Evolutionary conservation across 768 basidiomycete genomes (phyloP).

Genomic region (Hypsizygus marmoreus): DNA sequence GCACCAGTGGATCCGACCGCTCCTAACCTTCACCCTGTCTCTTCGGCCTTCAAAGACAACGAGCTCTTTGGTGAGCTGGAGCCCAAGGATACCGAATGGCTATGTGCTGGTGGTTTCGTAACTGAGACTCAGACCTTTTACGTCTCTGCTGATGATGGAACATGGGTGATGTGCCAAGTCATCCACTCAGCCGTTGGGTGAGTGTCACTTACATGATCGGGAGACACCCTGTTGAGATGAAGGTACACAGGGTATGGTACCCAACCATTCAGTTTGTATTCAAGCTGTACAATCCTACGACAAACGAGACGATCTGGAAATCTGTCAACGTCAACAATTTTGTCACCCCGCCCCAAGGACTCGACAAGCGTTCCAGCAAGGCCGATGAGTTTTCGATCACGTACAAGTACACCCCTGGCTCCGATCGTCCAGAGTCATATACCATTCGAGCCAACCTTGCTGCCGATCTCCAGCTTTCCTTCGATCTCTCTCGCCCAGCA

Average conservation of each 20-base stretch:
- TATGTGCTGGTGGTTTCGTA: slow-evolving; percentile 79
- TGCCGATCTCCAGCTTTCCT: slow-evolving; percentile 75
- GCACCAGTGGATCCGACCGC: slow-evolving; percentile 64
- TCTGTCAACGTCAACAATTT: slow-evolving; percentile 86
- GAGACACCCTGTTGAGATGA: slow-evolving; percentile 5
- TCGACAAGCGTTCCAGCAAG: slow-evolving; percentile 86
- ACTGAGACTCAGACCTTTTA: slow-evolving; percentile 94
- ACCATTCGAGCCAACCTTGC: slow-evolving; percentile 77
- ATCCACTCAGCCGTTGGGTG: slow-evolving; percentile 26
- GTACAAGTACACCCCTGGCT: slow-evolving; percentile 53
- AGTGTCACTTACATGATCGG: slow-evolving; percentile 16
- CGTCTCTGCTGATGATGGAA: slow-evolving; percentile 77
- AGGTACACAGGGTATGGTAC: slow-evolving; percentile 75
- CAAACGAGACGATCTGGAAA: slow-evolving; percentile 78
- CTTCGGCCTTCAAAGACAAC: slow-evolving; percentile 51
- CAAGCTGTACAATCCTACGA: slow-evolving; percentile 82
- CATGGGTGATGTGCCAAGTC: slow-evolving; percentile 30
- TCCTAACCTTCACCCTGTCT: slow-evolving; percentile 84
- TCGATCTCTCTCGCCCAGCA: slow-evolving; percentile 71
- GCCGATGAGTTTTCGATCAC: slow-evolving; percentile 84
- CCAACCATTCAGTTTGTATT: slow-evolving; percentile 94
- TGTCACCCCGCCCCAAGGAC: slow-evolving; percentile 67
- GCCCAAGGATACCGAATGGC: slow-evolving; percentile 78
- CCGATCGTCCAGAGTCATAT: slow-evolving; percentile 76
- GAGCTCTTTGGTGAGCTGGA: slow-evolving; percentile 78